Evolutionary conservation across 108 stramenopile species (phyloP), one percentile per base, ranked within the genome.

Genomic region (Skeletonema marinoi): DNA sequence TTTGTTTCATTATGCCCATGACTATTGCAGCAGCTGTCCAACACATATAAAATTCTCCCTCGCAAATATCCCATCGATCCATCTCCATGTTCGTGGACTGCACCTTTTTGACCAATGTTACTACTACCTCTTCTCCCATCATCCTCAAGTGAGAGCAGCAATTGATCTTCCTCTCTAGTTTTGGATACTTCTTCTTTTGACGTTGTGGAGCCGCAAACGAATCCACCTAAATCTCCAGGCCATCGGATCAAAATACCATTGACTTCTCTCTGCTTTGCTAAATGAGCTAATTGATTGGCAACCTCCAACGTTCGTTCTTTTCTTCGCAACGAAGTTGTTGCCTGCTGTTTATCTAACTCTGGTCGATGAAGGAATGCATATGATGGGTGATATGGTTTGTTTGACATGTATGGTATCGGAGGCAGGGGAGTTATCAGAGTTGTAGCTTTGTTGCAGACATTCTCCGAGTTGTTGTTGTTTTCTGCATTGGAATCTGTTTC

Each of bases 171-270:
- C 16, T 65, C 33, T 44, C 32, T 32, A 21, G 51, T n/a, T 58
- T 56, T 32, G 25, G 31, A 32, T 25, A 30, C 31, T 65, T 61
- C 56, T 66, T 42, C 50, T 19, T 61, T 21, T 7, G 17, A 3
- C 32, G 41, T 16, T 16, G 19, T 29, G 30, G 65, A 48, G 30
- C 21, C 62, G 39, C 71, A 48, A n/a, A 61, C 65, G 42, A 51
- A 25, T 48, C 78, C 60, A n/a, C 56, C 66, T 41, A 50, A 42
- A 71, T 54, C 71, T 2, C 78, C 78, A 29, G 78, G 78, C 78
- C 78, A 78, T 50, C 78, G 54, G 8, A 78, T 66, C 42, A 72
- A 42, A 21, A 78, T 69, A 3, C 78, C 70, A 58, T 78, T 71
- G 50, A 78, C 70, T 32, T 71, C 32, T 60, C 70, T 35, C 8